A percentile compares a stretch with the other conserved stretches of the same genome.
phyloP scores from a whole-genome alignment of 805 yeast genomes.

The baker's yeast (Saccharomyces cerevisiae) region DNA sequence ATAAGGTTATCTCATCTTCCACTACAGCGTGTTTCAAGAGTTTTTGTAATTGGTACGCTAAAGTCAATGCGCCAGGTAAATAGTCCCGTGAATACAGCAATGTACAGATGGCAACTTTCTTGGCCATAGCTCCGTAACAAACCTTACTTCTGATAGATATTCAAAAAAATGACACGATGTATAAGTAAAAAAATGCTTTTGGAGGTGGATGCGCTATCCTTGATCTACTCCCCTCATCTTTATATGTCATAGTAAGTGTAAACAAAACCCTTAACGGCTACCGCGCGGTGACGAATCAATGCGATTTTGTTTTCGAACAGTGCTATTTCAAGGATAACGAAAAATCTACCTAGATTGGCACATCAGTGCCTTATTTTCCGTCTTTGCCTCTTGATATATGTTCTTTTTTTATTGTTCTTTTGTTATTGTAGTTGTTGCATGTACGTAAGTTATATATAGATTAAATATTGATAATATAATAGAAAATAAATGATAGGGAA shows the following conservation, averaged over 20 bases:
- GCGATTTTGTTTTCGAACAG: not conserved
- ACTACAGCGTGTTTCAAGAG: constrained; percentile 3
- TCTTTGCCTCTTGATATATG: not conserved
- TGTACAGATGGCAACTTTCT: constrained; percentile 11
- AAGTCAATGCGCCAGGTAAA: constrained; percentile 46
- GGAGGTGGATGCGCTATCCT: not conserved
- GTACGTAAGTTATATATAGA: not conserved
- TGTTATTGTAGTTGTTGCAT: not conserved
- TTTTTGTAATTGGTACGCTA: constrained; percentile 33
- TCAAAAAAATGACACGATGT: not conserved
- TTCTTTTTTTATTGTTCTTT: not conserved
- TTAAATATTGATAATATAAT: not conserved
- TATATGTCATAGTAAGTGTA: not conserved
- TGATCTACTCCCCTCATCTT: not conserved
- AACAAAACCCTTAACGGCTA: not conserved
- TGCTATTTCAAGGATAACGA: not conserved
- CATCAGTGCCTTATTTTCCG: not conserved
- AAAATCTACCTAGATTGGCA: not conserved
- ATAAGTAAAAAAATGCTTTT: not conserved
- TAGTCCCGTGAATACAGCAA: constrained; percentile 41
- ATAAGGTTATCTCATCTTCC: constrained; percentile 2
- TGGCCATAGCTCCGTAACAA: not conserved
- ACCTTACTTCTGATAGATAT: not conserved
- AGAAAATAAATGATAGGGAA: not conserved
- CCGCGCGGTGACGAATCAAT: not conserved